A percentile compares a stretch with the other conserved stretches of the same genome.
phyloP scores from a whole-genome alignment of 306 rosid species.

The Corylus heterophylla region DNA sequence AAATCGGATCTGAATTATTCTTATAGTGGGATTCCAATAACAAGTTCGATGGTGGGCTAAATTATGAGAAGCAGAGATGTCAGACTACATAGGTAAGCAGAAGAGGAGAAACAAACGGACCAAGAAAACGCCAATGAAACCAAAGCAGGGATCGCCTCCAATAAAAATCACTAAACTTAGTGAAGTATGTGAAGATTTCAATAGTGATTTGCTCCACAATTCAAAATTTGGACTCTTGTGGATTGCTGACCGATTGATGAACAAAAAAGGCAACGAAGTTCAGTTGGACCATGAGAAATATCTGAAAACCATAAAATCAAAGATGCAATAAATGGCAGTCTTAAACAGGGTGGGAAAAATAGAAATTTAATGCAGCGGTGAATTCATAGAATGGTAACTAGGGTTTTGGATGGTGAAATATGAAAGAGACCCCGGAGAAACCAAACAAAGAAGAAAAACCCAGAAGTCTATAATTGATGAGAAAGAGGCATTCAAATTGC shows the following conservation, averaged over 20 bases:
- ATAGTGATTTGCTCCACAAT: constrained; percentile 59
- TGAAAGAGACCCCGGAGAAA: constrained; percentile 59
- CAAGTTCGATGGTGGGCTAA: constrained; percentile 33
- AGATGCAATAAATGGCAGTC: constrained; percentile 44
- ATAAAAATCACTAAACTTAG: constrained; percentile 37
- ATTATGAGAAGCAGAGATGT: constrained; percentile 26
- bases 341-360: constrained; percentile 23
- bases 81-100: constrained; percentile 31
- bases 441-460: constrained; percentile 49
- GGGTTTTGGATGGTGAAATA: constrained; percentile 48
- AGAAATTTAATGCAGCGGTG: constrained; percentile 34
- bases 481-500: constrained; percentile 39
- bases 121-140: constrained; percentile 40
- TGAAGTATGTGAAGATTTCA: constrained; percentile 45
- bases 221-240: constrained; percentile 55
- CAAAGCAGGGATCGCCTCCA: constrained; percentile 50
- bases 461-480: constrained; percentile 47
- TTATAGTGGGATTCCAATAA: constrained; percentile 13
- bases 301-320: constrained; percentile 66
- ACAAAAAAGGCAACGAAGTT: constrained; percentile 57
- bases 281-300: constrained; percentile 78
- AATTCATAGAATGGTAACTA: constrained; percentile 52
- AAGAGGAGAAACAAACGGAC: constrained; percentile 30
- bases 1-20: constrained; percentile 41
- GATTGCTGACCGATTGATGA: constrained; percentile 66